phyloP scores from a whole-genome alignment of 2,329 filamentous ascomycete genomes.

The Pseudogymnoascus pannorum region DNA sequence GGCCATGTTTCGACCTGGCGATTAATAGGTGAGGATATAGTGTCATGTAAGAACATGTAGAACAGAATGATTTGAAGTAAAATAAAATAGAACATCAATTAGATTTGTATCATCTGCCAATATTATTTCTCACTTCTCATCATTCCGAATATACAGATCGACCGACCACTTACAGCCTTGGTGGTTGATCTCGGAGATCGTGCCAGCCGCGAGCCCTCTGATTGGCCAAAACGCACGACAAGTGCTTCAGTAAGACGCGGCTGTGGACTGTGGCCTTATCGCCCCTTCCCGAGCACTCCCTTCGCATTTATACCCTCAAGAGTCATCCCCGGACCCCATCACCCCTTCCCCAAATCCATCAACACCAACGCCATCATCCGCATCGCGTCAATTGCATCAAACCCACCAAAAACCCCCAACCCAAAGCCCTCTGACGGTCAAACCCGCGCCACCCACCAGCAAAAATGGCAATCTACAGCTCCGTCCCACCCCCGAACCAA shows the following conservation, averaged over 20 bases:
- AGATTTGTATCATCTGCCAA: neutral
- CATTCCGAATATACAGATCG: too few relatives aligned
- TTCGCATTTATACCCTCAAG: neutral
- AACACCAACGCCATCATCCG: neutral
- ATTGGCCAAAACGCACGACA: neutral
- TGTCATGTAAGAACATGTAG: neutral
- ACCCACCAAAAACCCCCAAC: neutral
- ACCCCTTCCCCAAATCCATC: neutral
- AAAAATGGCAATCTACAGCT: slow-evolving; percentile 46
- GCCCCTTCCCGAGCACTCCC: neutral
- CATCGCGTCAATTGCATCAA: neutral
- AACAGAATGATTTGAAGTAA: neutral
- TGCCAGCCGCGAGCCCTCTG: neutral
- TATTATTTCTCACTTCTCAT: neutral
- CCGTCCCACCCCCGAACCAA: slow-evolving; percentile 43
- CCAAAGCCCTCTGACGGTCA: neutral
- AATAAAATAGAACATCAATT: neutral
- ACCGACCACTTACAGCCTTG: neutral
- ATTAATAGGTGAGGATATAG: neutral
- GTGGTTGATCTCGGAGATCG: neutral
- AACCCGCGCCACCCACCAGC: neutral
- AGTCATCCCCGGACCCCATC: neutral
- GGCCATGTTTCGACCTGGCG: neutral
- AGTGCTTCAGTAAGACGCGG: neutral
- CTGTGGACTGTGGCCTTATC: slow-evolving; percentile 5